Base-by-base conservation (phyloP, 306 rosid species). In the cucumber (Cucumis sativus) region DNA sequence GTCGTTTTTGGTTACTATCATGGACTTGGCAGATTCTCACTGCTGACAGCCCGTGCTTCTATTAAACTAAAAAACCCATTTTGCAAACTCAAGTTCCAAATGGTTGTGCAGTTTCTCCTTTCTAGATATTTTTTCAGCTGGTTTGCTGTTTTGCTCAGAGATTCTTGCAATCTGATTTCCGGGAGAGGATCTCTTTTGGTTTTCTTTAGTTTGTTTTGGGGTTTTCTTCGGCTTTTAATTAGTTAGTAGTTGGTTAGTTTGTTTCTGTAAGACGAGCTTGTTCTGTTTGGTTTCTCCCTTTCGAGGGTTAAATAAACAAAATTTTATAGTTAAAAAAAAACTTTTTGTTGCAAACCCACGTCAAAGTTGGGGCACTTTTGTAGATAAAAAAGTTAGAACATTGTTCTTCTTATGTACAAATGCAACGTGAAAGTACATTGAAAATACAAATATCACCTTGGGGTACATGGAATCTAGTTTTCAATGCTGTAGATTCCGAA, bases 401-500 rank as follows among this genome's bases (percentile, higher is more conserved):
- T 13, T 12, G 5, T 12, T 13, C 16, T 47, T 47, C 10, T 47
- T 47, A 12, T 47, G 16, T 12, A 47, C 16, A 5, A 47, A 47
- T 47, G 54, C 54, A 47, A 52, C 28, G 25, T 13, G 72, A 56
- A 59, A 81, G 63, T 76, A 67, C 16, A 12, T 60, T 69, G 82
- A 41, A 52, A 49, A 45, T 55, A 37, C 51, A 58, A 71, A 67
- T 21, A 65, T 85, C 87, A 93, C 98, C 97, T 78, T 89, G 86
- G 60, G 90, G 84, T 80, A 83, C 86, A 84, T 86, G 79, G 79
- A 79, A 82, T 79, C 75, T 82, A 74, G 83, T 76, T 86, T 83
- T 83, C 41, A 88, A 81, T 57, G 89, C 77, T 79, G 89, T 84
- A 79, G 90, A 85, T 77, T 82, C 89, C 20, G 97, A 79, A 82